Evolutionary conservation across 1,284 basidiomycete genomes (phyloP).

Genomic region (Ustanciosporium gigantosporum): DNA sequence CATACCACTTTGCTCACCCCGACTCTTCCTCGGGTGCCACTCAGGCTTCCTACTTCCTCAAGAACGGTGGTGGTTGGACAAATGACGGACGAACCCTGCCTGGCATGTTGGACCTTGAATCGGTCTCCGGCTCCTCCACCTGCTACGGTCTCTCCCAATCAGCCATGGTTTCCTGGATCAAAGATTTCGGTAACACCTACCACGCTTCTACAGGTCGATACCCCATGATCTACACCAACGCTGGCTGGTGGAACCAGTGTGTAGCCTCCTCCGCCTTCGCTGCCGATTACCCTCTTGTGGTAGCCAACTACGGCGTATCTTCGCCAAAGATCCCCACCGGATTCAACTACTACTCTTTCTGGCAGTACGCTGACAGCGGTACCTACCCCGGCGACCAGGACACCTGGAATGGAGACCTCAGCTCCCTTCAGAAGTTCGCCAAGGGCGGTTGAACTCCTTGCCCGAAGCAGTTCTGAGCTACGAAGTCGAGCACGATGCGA

Average conservation of each 20-base stretch:
- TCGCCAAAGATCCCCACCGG: conserved; percentile 27
- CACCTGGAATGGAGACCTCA: conserved; percentile 52
- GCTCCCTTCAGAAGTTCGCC: conserved; percentile 54
- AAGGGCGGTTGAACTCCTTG: conserved; percentile 3
- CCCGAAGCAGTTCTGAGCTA: too few species aligned
- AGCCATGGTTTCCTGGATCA: conserved; percentile 70
- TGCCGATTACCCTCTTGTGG: conserved; percentile 67
- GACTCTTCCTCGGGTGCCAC: conserved; percentile 65
- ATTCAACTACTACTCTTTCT: conserved; percentile 66
- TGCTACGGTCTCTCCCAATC: conserved; percentile 69
- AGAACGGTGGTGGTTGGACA: conserved; percentile 66
- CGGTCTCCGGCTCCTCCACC: conserved; percentile 7
- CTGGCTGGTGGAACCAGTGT: conserved; percentile 72
- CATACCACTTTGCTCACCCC: conserved; percentile 69
- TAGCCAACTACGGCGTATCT: conserved; percentile 65
- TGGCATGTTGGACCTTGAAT: conserved; percentile 40
- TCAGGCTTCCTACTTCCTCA: conserved; percentile 70
- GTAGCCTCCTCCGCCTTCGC: conserved; percentile 65
- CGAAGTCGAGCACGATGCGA: too few species aligned
- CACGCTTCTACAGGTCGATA: conserved; percentile 64
- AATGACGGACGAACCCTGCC: conserved; percentile 49
- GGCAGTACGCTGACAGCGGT: conserved; percentile 69
- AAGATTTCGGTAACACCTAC: conserved; percentile 66
- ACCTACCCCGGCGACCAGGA: conserved; percentile 68
- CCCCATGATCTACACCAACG: conserved; percentile 69